Evolutionary conservation across 805 yeast genomes (phyloP), one percentile per base, ranked within the genome.

Genomic region (Hermanozyma aechmeae): DNA sequence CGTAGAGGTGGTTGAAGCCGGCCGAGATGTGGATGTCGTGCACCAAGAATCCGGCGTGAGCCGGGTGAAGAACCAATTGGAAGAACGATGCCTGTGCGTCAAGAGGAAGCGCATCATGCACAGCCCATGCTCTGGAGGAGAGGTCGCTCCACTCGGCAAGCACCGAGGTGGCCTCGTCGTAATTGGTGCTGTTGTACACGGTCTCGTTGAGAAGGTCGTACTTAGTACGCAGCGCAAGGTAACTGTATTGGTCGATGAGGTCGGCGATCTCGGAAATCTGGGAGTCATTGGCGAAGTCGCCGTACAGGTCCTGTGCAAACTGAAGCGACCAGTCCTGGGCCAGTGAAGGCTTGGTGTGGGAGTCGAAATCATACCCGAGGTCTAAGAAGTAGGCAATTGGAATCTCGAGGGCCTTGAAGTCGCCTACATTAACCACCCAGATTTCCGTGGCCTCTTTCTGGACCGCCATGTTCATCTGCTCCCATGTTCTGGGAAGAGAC

Each of bases 391-490:
- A 39, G 16, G 33, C 33, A 16, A 46, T 40, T 4, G 53, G 53
- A 8, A 42, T 22, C 26, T 48, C 53, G 16, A 48, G 37, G 2
- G 46, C 45, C 30, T 48, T 48, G 28, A 48, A 15, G 23, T 48
- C 53, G 14, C 53, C 53, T 7, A 48, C 50, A 28, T 48, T 48
- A 10, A 48, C 47, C 14, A 48, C 37, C 53, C 53, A 48, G 10
- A 42, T 29, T 12, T 37, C 31, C 12, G 33, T 35, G 15, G 49
- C 51, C 4, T 34, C 27, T 22, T 33, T 33, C 16, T 44, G 28
- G 24, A 46, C 35, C 2, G 53, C 50, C 32, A 43, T 25, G 26
- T 44, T 33, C 35, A 48, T 37, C 23, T 48, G 53, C 29, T 48
- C 53, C 50, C 48, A 48, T 7, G 50, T 40, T 22, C 45, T 23